These are phyloP conservation scores for Cadophora sp. DNA, from an alignment of 2,329 filamentous ascomycete species.

Conservation along the genomic window DNA sequence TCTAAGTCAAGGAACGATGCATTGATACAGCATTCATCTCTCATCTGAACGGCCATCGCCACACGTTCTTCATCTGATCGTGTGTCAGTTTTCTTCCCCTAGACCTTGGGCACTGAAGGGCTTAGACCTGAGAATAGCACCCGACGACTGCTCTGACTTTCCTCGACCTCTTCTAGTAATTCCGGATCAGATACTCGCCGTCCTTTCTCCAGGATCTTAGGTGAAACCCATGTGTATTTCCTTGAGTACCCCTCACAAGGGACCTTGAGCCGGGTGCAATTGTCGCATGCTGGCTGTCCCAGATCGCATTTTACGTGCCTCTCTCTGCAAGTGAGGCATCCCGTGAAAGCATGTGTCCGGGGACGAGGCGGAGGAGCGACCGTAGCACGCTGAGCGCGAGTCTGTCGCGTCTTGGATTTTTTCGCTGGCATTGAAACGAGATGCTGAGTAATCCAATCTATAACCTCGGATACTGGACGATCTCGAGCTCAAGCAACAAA, in stretches of 20 bases:
- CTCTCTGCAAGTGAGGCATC: slow-evolving; percentile 28
- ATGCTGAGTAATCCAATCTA: not conserved
- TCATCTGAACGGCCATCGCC: slow-evolving; percentile 26
- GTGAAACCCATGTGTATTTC: slow-evolving; percentile 28
- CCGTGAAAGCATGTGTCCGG: slow-evolving; percentile 30
- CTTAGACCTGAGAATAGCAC: slow-evolving; percentile 22
- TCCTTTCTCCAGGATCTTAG: slow-evolving; percentile 12
- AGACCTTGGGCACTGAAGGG: not conserved
- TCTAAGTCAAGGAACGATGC: slow-evolving; percentile 24
- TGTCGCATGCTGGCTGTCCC: slow-evolving; percentile 24
- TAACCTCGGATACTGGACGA: not conserved
- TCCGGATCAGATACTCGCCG: slow-evolving; percentile 8
- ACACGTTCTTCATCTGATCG: slow-evolving; percentile 21
- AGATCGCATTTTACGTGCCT: slow-evolving; percentile 32
- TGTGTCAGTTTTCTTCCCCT: slow-evolving; percentile 1
- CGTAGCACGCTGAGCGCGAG: not conserved
- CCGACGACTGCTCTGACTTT: slow-evolving; percentile 21
- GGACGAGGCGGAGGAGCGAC: slow-evolving; percentile 19
- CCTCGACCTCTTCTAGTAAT: slow-evolving; percentile 20
- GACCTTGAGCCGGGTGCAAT: slow-evolving; percentile 25
- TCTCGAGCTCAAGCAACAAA: slow-evolving; percentile 6
- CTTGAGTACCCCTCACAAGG: slow-evolving; percentile 27
- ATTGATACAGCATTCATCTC: slow-evolving; percentile 22
- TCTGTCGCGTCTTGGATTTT: slow-evolving; percentile 4
- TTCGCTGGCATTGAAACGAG: slow-evolving; percentile 3